These are phyloP conservation scores for Lachancea kluyveri DNA, from an alignment of 805 yeast genomes.

Conservation along the genomic window DNA sequence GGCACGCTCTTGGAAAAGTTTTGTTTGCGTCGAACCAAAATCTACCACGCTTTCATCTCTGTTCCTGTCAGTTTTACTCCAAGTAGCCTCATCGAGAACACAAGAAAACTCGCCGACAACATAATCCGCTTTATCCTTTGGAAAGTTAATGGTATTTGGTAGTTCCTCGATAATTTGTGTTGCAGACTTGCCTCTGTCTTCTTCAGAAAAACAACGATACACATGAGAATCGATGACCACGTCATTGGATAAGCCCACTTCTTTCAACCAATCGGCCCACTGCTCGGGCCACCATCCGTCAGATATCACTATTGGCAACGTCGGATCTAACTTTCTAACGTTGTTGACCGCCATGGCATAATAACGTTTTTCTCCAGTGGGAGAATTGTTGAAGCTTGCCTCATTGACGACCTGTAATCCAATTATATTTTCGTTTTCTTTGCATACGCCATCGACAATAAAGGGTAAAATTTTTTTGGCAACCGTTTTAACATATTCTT, in stretches of 20 bases:
- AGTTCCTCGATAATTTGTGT: conserved; percentile 56
- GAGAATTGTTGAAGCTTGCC: conserved; percentile 55
- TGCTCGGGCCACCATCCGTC: conserved; percentile 92
- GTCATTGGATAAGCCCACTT: conserved; percentile 40
- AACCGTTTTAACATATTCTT: conserved; percentile 33
- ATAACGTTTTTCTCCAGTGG: conserved; percentile 47
- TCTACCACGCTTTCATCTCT: conserved; percentile 51
- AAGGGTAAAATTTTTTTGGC: conserved; percentile 50
- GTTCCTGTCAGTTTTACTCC: conserved; percentile 47
- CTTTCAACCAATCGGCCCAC: conserved; percentile 60
- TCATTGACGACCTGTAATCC: conserved; percentile 88
- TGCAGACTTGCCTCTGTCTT: conserved; percentile 61
- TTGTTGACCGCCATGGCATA: conserved; percentile 58
- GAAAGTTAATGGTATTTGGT: conserved; percentile 41
- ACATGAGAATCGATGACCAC: conserved; percentile 79
- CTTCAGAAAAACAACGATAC: conserved; percentile 78
- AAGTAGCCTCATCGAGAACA: conserved; percentile 70
- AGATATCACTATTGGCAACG: conserved; percentile 70
- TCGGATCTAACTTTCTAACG: conserved; percentile 49
- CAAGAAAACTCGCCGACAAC: conserved; percentile 89
- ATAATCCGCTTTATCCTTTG: conserved; percentile 51
- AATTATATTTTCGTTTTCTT: conserved; percentile 55
- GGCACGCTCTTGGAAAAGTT: conserved; percentile 46
- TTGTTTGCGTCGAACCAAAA: conserved; percentile 55
- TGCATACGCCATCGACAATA: conserved; percentile 52